phyloP scores from a whole-genome alignment of 2,329 filamentous ascomycete species.

The Aotearoamyces nothofagi region DNA sequence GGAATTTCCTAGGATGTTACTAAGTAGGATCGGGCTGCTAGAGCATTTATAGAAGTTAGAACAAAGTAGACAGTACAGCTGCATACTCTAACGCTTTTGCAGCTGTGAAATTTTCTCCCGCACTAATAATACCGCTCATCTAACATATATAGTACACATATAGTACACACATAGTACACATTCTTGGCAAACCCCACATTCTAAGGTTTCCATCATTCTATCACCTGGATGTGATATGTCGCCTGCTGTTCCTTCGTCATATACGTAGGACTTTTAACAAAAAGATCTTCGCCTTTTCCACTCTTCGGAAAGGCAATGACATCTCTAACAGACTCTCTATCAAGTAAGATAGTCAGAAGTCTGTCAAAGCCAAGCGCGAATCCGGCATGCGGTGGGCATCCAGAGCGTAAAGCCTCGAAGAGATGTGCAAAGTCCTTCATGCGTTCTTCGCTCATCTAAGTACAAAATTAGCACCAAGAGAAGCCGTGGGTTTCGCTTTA shows the following conservation, averaged over 20 bases:
- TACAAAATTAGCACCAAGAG: no score
- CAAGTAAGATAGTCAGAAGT: slow-evolving; percentile 64
- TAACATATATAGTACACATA: neutral
- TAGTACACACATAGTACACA: no score
- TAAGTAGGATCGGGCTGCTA: no score
- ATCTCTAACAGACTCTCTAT: slow-evolving; percentile 65
- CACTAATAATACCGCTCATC: neutral
- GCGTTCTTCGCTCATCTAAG: slow-evolving; percentile 31
- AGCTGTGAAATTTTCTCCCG: no score
- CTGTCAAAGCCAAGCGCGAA: slow-evolving; percentile 89
- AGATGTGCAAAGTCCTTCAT: slow-evolving; percentile 76
- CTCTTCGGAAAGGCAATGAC: slow-evolving; percentile 97
- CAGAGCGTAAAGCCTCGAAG: slow-evolving; percentile 64
- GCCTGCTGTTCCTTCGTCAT: slow-evolving; percentile 37
- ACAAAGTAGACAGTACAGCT: no score
- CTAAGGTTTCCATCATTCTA: slow-evolving; percentile 1
- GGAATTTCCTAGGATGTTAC: no score
- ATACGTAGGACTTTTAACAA: slow-evolving; percentile 62
- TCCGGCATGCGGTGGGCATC: slow-evolving; percentile 89
- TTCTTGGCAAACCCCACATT: neutral
- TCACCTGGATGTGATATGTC: slow-evolving; percentile 13
- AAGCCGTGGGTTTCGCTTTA: no score
- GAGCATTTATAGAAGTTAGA: no score
- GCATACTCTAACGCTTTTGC: no score
- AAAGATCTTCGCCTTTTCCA: slow-evolving; percentile 72